phyloP scores from a whole-genome alignment of 2,329 filamentous ascomycete genomes.

The Penicillium sp. region DNA sequence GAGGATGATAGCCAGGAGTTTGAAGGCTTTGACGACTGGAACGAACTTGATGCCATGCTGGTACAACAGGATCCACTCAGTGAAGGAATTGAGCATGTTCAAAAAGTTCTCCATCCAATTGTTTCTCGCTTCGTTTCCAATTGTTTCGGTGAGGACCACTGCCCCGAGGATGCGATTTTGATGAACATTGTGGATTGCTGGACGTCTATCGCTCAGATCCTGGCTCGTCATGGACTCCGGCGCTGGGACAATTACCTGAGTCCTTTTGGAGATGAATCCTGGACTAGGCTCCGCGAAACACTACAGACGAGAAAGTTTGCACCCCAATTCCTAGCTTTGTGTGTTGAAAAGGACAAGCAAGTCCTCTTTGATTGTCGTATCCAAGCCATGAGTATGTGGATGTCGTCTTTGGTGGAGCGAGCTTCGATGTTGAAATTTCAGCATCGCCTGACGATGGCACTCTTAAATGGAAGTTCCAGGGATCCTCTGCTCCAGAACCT shows the following conservation, averaged over 20 bases:
- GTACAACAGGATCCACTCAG: slow-evolving; percentile 27
- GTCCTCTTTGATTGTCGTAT: slow-evolving; percentile 47
- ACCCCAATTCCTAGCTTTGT: slow-evolving; percentile 45
- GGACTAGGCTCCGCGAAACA: slow-evolving; percentile 47
- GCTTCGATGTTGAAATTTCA: slow-evolving; percentile 62
- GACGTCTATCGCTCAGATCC: slow-evolving; percentile 49
- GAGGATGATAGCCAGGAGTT: slow-evolving; percentile 65
- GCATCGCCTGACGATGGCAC: slow-evolving; percentile 53
- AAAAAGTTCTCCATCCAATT: slow-evolving; percentile 48
- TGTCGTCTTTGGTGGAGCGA: slow-evolving; percentile 57
- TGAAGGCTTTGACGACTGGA: slow-evolving; percentile 60
- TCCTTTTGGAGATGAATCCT: slow-evolving; percentile 52
- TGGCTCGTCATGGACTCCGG: slow-evolving; percentile 47
- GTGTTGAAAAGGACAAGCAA: slow-evolving; percentile 43
- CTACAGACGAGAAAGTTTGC: slow-evolving; percentile 49
- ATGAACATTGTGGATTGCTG: slow-evolving; percentile 55
- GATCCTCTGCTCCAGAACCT: slow-evolving; percentile 56
- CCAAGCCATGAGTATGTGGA: slow-evolving; percentile 53
- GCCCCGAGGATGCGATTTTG: slow-evolving; percentile 55
- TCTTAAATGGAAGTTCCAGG: slow-evolving; percentile 49
- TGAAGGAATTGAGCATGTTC: slow-evolving; percentile 33
- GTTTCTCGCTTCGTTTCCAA: slow-evolving; percentile 58
- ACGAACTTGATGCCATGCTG: slow-evolving; percentile 51
- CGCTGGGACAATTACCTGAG: slow-evolving; percentile 58
- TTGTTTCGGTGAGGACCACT: slow-evolving; percentile 58